Base-by-base conservation (phyloP, 192 early-diverging fungal genomes). In the Haplosporangium gracile region DNA sequence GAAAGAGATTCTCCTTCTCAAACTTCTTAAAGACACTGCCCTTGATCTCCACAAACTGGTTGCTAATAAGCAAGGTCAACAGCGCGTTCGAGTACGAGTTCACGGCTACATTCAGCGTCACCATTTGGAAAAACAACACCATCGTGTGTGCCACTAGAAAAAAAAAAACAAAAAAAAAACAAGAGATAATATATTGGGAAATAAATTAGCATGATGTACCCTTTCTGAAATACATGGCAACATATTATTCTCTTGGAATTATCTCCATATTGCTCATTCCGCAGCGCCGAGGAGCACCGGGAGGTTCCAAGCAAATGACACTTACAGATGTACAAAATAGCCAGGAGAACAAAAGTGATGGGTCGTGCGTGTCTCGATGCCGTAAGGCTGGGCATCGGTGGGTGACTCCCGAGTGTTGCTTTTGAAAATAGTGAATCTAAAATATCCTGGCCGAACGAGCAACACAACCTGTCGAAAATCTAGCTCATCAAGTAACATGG, bases 1-100 rank as follows among this genome's bases (percentile, higher is more conserved):
- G 98, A 85, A 99, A 99, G 77, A 99, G 89, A 86, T 98, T 98
- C 78, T 98, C 99, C 79, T 94, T 93, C 88, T 99, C 99, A 92
- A 97, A 99, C 70, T 93, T 94, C 79, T 99, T 99, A 77, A 99
- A 99, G 9, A 99, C 99, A 57, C 94, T 95, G 76, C 96, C 94
- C 80, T 99, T 99, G 87, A 99, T 98, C 82, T 99, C 99, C 11
- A 97, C 96, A 93, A 99, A 99, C 90, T 99, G 99, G 81, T 99
- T 99, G 45, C 95, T 96, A 51, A 99, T 93, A 32, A 99, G 91
- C 45, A 99, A 82, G n/a, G 97, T 96, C 42, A 99, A 87, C 34
- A 99, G 88, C 10, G 96, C 96, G 87, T 98, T 98, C 76, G 96
- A 97, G 80, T 98, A 98, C 20, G 95, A 97, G 88, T 99, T 99